Evolutionary conservation across 148 eudicot genomes (phyloP).

Genomic region (Selenicereus undatus): DNA sequence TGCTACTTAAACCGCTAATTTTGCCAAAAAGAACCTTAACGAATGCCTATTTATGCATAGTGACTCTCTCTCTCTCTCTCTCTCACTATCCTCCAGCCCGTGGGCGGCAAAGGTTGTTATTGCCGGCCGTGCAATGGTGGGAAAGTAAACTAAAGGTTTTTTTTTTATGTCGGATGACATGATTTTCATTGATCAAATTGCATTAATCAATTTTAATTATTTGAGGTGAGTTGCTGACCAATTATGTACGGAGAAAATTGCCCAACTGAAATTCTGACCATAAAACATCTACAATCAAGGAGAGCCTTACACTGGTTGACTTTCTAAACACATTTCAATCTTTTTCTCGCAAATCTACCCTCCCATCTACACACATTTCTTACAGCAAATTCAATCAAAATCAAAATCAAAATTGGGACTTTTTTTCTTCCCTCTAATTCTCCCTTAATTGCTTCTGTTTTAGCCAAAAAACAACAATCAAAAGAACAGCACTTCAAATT

Average conservation of each 20-base stretch:
- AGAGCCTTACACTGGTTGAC: slow-evolving; percentile 20
- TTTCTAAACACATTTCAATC: slow-evolving; percentile 1
- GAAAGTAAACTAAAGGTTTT: neutral
- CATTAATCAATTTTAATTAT: neutral
- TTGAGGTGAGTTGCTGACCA: slow-evolving; percentile 10
- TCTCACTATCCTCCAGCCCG: no score
- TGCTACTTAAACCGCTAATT: no score
- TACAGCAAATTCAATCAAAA: neutral
- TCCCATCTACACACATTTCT: neutral
- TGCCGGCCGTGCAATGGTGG: neutral
- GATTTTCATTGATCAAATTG: neutral
- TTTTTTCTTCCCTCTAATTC: neutral
- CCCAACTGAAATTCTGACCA: slow-evolving; percentile 5
- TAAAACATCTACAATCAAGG: slow-evolving; percentile 23
- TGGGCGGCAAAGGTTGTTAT: neutral
- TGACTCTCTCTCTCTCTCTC: no score
- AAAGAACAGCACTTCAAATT: neutral
- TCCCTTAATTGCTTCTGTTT: neutral
- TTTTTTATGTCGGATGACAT: neutral
- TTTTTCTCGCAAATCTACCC: slow-evolving; percentile 6
- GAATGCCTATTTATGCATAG: no score
- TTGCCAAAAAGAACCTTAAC: neutral
- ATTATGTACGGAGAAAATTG: slow-evolving; percentile 3
- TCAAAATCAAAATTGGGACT: no score
- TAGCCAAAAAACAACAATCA: neutral